Evolutionary conservation across 352 stramenopile genomes (phyloP).

Genomic region (Pythium monospermum): DNA sequence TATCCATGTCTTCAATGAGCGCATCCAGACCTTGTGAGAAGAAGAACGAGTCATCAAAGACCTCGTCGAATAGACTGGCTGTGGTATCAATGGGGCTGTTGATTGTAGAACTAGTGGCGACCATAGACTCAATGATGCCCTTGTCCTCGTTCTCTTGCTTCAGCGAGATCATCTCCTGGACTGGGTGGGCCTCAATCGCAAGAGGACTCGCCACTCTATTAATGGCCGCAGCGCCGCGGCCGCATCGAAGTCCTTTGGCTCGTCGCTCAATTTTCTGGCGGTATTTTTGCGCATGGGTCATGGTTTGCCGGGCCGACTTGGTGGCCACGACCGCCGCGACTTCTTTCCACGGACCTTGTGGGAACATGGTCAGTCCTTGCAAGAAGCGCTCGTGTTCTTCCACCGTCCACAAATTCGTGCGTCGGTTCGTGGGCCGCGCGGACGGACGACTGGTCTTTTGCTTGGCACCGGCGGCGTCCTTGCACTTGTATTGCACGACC

Average conservation of each 20-base stretch:
- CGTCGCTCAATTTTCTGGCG: constrained; percentile 54
- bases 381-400: constrained; percentile 57
- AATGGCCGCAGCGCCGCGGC: background rate
- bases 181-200: background rate
- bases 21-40: no score
- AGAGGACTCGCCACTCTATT: background rate
- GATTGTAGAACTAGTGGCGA: no score
- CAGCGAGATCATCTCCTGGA: no score
- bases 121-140: no score
- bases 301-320: constrained; percentile 84
- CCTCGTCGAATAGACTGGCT: no score
- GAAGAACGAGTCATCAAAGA: no score
- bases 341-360: constrained; percentile 54
- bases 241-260: background rate
- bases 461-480: constrained; percentile 21
- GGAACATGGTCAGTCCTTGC: constrained; percentile 53
- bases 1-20: no score
- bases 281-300: constrained; percentile 93
- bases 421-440: background rate
- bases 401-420: constrained; percentile 3
- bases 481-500: constrained; percentile 1
- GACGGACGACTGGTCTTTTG: background rate
- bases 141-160: constrained; percentile 2
- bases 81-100: background rate
- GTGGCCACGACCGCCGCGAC: constrained; percentile 51